Evolutionary conservation across 202 grass and related monocot genomes (phyloP).

Genomic region (Zizania palustris): DNA sequence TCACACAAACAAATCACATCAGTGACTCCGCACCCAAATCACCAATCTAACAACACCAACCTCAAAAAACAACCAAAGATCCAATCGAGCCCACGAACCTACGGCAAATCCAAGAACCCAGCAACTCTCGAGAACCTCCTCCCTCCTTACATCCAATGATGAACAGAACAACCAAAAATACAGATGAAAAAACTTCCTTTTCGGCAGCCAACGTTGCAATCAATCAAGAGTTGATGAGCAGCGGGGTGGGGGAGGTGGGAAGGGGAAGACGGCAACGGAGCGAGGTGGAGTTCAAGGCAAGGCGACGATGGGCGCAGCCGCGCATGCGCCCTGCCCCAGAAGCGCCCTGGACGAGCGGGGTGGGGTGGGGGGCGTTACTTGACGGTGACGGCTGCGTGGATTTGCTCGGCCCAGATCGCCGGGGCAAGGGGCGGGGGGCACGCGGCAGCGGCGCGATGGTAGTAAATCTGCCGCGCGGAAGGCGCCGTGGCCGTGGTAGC

Average conservation of each 20-base stretch:
- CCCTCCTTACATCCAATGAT: background rate
- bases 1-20: background rate
- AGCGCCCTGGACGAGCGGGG: conserved; percentile 45
- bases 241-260: conserved; percentile 34
- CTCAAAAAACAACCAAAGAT: conserved; percentile 16
- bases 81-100: conserved; percentile 42
- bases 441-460: background rate
- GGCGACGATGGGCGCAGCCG: conserved; percentile 30
- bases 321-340: conserved; percentile 55
- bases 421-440: background rate
- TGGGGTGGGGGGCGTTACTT: conserved; percentile 58
- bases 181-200: background rate
- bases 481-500: background rate
- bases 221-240: conserved; percentile 38
- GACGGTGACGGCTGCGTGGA: conserved; percentile 57
- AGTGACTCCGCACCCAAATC: background rate
- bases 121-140: conserved; percentile 19
- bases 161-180: background rate
- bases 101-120: conserved; percentile 35
- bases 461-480: conserved; percentile 1
- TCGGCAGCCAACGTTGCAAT: background rate
- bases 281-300: conserved; percentile 36
- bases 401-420: conserved; percentile 6
- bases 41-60: conserved; percentile 29
- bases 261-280: conserved; percentile 48